These are phyloP conservation scores for Microsporum audouinii DNA, from an alignment of 2,329 filamentous ascomycete genomes.

Conservation along the genomic window DNA sequence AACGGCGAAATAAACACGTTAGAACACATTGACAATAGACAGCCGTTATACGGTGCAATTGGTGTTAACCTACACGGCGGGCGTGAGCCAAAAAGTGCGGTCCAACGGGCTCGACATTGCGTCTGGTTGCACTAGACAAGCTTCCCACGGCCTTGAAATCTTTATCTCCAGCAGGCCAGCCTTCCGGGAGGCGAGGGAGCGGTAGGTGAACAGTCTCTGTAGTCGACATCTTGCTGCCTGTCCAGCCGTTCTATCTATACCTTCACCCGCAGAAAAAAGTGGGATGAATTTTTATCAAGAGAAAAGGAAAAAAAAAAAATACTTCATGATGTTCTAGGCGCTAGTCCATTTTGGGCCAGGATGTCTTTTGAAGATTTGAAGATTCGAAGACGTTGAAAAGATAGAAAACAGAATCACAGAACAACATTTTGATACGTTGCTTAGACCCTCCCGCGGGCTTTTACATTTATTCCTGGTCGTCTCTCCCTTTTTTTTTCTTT, in stretches of 20 bases:
- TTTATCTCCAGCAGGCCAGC: slow-evolving; percentile 67
- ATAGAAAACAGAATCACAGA: background rate
- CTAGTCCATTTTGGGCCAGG: background rate
- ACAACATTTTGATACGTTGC: background rate
- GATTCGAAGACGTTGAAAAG: background rate
- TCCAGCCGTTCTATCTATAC: background rate
- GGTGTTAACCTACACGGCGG: slow-evolving; percentile 54
- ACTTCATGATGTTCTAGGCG: background rate
- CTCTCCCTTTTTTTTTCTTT: too few relatives aligned
- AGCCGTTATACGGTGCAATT: background rate
- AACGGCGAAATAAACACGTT: background rate
- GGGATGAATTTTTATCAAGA: background rate
- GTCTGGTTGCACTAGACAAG: slow-evolving; percentile 65
- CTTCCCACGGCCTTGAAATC: slow-evolving; percentile 78
- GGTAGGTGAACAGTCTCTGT: slow-evolving; percentile 33
- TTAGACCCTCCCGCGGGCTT: background rate
- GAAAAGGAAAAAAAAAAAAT: background rate
- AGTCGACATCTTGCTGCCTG: slow-evolving; percentile 33
- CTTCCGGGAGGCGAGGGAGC: slow-evolving; percentile 64
- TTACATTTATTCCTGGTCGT: background rate
- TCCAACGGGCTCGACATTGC: slow-evolving; percentile 89
- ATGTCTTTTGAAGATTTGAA: background rate
- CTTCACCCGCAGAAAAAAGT: background rate
- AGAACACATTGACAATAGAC: background rate
- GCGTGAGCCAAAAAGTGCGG: slow-evolving; percentile 97